Evolutionary conservation across 345 rosid genomes (phyloP), one percentile per base, ranked within the genome.

Genomic region (Brassica incana): DNA sequence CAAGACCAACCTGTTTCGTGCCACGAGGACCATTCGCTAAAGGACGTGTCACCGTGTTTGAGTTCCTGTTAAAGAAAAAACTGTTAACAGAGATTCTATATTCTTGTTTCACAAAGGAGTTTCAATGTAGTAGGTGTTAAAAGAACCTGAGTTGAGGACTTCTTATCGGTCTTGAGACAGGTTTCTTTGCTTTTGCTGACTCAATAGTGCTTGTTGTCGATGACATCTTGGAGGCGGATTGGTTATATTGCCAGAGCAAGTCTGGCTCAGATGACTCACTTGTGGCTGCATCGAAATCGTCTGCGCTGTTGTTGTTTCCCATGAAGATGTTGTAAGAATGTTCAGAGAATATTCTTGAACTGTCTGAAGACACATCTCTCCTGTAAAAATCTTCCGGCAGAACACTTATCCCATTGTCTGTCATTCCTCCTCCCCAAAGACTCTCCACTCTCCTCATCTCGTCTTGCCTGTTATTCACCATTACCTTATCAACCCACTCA

Each of bases 401-500:
- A 71, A 78, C 78, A 69, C 77, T 74, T 56, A 78, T 78, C 6
- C 77, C 78, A 73, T 81, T 81, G 40, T 73, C 88, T 33, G 85
- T 90, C 50, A 89, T 56, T 61, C 90, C 75, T 87, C 50, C 90
- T 83, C 64, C 91, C 91, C 40, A 86, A 74, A 79, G 91, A 54
- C 67, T 62, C 79, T 80, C 83, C 29, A 74, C 75, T 74, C 83
- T 80, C 38, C 67, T 63, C 79, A 80, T 74, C 75, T 84, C 78
- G 36, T 92, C 98, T 78, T 90, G 95, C 78, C 87, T 92, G 85
- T 88, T 91, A 83, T 95, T 95, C 69, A 95, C 99, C 98, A 95
- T 93, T 25, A 93, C 99, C 79, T 95, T 95, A 61, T 95, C 99
- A 32, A 91, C 93, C 99, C 99, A 95, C 33, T 91, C 96, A 23